Evolutionary conservation across 2,329 filamentous ascomycete species (phyloP), one percentile per base, ranked within the genome.

Genomic region (Aspergillus brasiliensis): DNA sequence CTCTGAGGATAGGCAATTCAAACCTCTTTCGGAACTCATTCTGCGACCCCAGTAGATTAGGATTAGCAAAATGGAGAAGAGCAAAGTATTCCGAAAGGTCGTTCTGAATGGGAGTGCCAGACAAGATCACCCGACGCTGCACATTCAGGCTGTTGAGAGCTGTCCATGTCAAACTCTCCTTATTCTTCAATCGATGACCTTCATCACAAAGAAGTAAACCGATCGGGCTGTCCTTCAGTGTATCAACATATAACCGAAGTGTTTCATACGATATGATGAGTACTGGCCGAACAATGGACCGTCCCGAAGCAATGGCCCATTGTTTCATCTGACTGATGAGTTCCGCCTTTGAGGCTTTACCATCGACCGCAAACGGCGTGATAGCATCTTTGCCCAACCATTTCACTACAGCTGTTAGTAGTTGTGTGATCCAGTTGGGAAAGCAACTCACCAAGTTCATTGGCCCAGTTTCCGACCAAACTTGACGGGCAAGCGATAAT

Each of bases 241-340:
- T 91, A 40, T 96, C 91, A 13, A 92, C 90, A 69, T 99, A 95
- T 56, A 98, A 81, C 57, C 95, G 89, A 15, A 99, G 82, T 0
- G 95, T 98, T 76, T 99, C 95, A 72, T 99, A 99, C 0, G 95
- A 99, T 44, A 99, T 93, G 60, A 99, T 99, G 55, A 99, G 90
- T 37, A 98, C 93, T 0, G 95, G 95, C 37, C 95, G 84, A 3
- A 93, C 95, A 21, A 99, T 88, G 11, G 92, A 83, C 51, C 96
- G 89, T n/a, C 95, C 95, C 31, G 86, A 92, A 4, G 94, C 87
- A 71, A 97, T 95, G 1, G 92, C 91, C 95, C 95, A 99, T 75
- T 98, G 95, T 38, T 91, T 89, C 64, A 99, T 84, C 72, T 99
- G 95, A 51, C 90, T 85, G 1, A 88, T 96, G 40, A 99, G 82